These are phyloP conservation scores for Simplicillium aogashimaense DNA, from an alignment of 2,329 filamentous ascomycete genomes.

Conservation along the genomic window DNA sequence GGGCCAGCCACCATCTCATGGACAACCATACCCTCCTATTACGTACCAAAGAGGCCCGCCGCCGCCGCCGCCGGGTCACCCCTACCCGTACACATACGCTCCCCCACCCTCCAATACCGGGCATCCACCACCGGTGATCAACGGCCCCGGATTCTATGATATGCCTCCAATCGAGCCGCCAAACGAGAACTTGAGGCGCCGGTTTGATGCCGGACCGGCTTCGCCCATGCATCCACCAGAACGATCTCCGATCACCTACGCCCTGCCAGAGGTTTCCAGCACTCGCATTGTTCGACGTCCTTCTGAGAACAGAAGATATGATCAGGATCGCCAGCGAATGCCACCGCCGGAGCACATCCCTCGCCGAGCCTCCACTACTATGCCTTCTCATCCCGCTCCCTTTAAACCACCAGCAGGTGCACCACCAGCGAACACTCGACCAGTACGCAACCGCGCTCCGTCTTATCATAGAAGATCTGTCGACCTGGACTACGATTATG, in stretches of 20 bases:
- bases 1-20: conserved; percentile 15
- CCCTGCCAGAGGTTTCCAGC: conserved; percentile 29
- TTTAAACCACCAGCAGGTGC: conserved; percentile 16
- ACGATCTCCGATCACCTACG: conserved; percentile 17
- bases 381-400: conserved; percentile 16
- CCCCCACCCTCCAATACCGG: no score
- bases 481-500: conserved; percentile 21
- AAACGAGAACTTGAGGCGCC: no score
- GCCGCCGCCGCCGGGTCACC: no score
- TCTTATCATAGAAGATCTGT: conserved; percentile 18
- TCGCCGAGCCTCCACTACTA: conserved; percentile 22
- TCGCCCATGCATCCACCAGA: conserved; percentile 16
- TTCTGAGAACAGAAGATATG: conserved; percentile 24
- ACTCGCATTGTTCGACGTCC: conserved; percentile 26
- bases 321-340: conserved; percentile 37
- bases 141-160: no score
- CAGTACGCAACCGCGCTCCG: conserved; percentile 17
- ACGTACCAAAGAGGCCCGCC: no score
- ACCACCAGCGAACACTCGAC: conserved; percentile 8
- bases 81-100: no score
- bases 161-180: no score
- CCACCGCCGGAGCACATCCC: conserved; percentile 32
- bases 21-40: no score
- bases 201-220: no score
- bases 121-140: no score